A percentile compares a stretch with the other conserved stretches of the same genome.
Evolutionary conservation across 2,329 filamentous ascomycete genomes (phyloP).

Genomic region (Sporothrix pseudoabietina): DNA sequence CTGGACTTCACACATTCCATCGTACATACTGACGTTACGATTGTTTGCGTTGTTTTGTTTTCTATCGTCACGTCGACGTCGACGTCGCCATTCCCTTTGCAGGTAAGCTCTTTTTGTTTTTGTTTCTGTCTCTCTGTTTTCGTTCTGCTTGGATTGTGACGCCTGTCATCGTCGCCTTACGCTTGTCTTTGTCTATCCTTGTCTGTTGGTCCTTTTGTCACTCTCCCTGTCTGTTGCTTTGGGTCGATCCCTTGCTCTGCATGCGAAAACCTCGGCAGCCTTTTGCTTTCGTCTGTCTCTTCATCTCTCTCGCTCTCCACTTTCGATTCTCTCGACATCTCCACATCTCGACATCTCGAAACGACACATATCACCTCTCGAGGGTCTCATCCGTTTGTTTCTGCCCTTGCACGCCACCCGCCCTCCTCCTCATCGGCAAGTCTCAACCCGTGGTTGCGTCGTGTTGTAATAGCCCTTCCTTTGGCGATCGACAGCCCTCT

Average conservation of each 20-base stretch:
- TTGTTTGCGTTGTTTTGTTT: background rate
- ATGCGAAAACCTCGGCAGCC: background rate
- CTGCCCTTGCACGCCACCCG: background rate
- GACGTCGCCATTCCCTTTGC: background rate
- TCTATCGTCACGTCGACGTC: background rate
- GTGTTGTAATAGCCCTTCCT: background rate
- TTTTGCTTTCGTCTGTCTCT: background rate
- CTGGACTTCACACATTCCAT: background rate
- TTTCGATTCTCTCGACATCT: background rate
- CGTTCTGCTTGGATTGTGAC: background rate
- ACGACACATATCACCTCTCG: background rate
- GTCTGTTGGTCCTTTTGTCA: conserved; percentile 2
- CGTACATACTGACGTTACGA: background rate
- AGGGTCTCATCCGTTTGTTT: background rate
- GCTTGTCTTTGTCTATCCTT: background rate
- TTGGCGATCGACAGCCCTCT: background rate
- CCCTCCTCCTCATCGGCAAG: background rate
- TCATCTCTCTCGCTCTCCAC: no score
- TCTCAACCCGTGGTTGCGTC: conserved; percentile 12
- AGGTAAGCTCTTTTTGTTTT: conserved; percentile 11
- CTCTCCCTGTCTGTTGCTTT: background rate
- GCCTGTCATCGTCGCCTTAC: background rate
- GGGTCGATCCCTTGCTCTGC: background rate
- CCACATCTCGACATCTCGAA: background rate
- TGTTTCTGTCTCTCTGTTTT: background rate